Base-by-base conservation (phyloP, 164 flowering plant genomes). In the Liriodendron chinense region DNA sequence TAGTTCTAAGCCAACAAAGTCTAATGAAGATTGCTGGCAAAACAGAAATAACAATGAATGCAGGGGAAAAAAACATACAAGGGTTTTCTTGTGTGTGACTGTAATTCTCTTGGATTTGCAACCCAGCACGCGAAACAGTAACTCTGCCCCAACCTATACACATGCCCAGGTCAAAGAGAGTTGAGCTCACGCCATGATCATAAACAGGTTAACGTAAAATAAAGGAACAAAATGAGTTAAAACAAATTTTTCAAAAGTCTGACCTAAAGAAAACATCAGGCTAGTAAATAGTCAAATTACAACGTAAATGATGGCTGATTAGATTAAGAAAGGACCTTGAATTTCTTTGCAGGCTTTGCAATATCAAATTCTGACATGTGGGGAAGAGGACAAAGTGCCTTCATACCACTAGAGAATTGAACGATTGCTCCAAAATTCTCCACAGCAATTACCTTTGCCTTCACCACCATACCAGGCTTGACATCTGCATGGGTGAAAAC, bases 331-430 rank as follows among this genome's bases (percentile, higher is more conserved):
- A 66, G 28, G 9, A 96, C 99, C 98, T 92, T 86, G 78, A 96
- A 94, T 69, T 94, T 96, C 80, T 90, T 91, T 57, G 89, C 62
- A 78, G 98, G 99, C 77, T 91, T 96, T 6, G 80, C 83, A 75
- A 91, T 84, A 65, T 92, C 98, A 83, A 89, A 84, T 79, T 96
- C 99, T 63, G 99, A 92, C 99, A 94, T 96, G 78, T 96, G 99
- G 8, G 82, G 89, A 74, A 92, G 89, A 71, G 99, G 99, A 72
- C 99, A 96, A 67, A 92, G 92, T 57, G 99, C 99, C 87, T 96
- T 96, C 76, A 96, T 82, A 74, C 98, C 98, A 75, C 92, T 84
- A 53, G 94, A 81, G 74, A 96, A 83, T 82, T 91, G 98, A 78
- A 96, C 93, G 47, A 93, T 80, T 59, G 99, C 98, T 80, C 96